Conservation (phyloP, 495 filamentous ascomycete species). For the Amniculicola lignicola region DNA sequence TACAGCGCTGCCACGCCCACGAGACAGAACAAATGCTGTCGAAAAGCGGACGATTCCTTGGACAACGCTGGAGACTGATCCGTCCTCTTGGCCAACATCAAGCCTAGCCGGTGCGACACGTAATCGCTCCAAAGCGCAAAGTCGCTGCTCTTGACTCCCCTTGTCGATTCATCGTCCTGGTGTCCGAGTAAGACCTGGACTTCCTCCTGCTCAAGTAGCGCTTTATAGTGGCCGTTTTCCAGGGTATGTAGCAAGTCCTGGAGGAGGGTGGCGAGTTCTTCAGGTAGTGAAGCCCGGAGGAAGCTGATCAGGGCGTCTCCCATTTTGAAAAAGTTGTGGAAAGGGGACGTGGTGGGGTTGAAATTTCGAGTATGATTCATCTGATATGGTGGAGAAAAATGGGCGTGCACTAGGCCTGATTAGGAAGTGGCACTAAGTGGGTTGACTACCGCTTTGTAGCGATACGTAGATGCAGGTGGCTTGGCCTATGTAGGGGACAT, state of each 20-base stretch:
- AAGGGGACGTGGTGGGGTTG: neutral
- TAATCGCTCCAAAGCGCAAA: conserved; percentile 42
- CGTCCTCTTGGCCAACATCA: conserved; percentile 29
- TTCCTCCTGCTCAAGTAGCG: conserved; percentile 32
- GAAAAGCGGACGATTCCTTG: conserved; percentile 33
- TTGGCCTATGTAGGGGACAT: neutral
- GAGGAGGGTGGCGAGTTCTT: conserved; percentile 33
- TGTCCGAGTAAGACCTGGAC: conserved; percentile 38
- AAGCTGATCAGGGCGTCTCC: conserved; percentile 35
- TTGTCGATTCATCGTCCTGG: conserved; percentile 20
- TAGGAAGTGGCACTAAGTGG: neutral
- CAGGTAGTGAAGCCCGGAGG: conserved; percentile 36
- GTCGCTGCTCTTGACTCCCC: conserved; percentile 21
- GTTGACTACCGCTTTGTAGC: neutral
- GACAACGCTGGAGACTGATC: neutral
- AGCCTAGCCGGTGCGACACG: conserved; percentile 40
- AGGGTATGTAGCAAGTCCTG: conserved; percentile 30
- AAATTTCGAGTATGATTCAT: conserved; percentile 7
- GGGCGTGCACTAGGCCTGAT: conserved; percentile 12
- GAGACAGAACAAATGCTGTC: conserved; percentile 46
- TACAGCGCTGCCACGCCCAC: conserved; percentile 71
- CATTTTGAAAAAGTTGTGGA: conserved; percentile 28
- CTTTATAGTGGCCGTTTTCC: conserved; percentile 25
- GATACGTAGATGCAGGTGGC: neutral
- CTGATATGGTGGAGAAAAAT: conserved; percentile 17